These are phyloP conservation scores for Lepidium sativum DNA, from an alignment of 345 rosid species.

Conservation along the genomic window DNA sequence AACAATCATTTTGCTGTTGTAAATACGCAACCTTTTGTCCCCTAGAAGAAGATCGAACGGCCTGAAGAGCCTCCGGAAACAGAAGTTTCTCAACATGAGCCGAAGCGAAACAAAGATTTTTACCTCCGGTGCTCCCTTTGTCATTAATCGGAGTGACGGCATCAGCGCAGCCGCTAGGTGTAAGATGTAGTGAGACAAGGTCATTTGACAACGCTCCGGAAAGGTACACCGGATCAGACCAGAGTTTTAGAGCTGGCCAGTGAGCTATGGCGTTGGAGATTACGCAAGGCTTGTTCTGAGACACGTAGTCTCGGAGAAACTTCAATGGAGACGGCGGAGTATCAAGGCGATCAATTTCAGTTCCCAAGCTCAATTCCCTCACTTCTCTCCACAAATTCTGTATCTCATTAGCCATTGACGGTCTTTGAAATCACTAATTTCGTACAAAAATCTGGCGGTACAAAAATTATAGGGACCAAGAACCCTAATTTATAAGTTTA, in stretches of 20 bases:
- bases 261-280: conserved; percentile 59
- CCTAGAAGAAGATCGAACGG: conserved; percentile 27
- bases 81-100: conserved; percentile 52
- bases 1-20: conserved; percentile 86
- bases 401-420: conserved; percentile 24
- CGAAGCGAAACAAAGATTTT: conserved; percentile 59
- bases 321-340: conserved; percentile 52
- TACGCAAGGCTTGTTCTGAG: conserved; percentile 73
- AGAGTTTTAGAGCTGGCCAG: conserved; percentile 66
- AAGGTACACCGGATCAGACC: conserved; percentile 54
- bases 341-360: conserved; percentile 34
- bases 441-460: conserved; percentile 14
- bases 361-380: conserved; percentile 42
- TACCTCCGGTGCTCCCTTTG: background rate
- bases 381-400: conserved; percentile 57
- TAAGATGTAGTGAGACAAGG: conserved; percentile 70
- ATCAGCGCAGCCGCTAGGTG: conserved; percentile 76
- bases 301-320: conserved; percentile 60
- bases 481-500: conserved; percentile 15
- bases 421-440: conserved; percentile 2
- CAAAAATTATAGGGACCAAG: background rate
- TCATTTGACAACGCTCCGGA: conserved; percentile 41
- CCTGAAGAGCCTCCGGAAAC: conserved; percentile 49
- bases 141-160: conserved; percentile 31
- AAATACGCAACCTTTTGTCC: conserved; percentile 43